Conservation (phyloP, 495 filamentous ascomycete species). For the Penicillium verhagenii region DNA sequence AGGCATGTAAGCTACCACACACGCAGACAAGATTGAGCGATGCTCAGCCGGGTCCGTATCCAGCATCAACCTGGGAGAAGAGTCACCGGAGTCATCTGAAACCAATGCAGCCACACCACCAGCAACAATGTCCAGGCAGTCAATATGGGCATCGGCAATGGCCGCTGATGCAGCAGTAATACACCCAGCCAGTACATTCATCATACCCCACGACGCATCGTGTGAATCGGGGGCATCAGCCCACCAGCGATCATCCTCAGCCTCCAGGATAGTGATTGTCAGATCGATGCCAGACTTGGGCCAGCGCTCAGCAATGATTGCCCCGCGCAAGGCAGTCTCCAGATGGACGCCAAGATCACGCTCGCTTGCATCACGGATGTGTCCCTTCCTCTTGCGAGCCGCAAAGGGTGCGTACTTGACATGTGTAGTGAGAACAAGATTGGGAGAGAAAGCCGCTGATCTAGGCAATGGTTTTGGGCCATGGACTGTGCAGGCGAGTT, state of each 20-base stretch:
- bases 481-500: slow-evolving; percentile 88
- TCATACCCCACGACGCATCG: slow-evolving; percentile 67
- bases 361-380: slow-evolving; percentile 82
- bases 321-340: slow-evolving; percentile 83
- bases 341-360: slow-evolving; percentile 88
- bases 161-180: slow-evolving; percentile 96
- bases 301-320: slow-evolving; percentile 89
- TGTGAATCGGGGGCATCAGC: slow-evolving; percentile 49
- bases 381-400: slow-evolving; percentile 74
- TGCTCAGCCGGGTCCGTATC: slow-evolving; percentile 86
- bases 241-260: slow-evolving; percentile 72
- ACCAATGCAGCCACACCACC: slow-evolving; percentile 88
- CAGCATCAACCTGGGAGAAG: slow-evolving; percentile 59
- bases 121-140: slow-evolving; percentile 86
- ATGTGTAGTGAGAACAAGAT: slow-evolving; percentile 84
- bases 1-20: slow-evolving; percentile 88
- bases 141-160: slow-evolving; percentile 91
- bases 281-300: slow-evolving; percentile 95
- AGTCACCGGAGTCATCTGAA: slow-evolving; percentile 35
- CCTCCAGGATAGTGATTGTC: slow-evolving; percentile 88
- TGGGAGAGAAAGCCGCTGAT: slow-evolving; percentile 83
- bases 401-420: slow-evolving; percentile 98
- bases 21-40: slow-evolving; percentile 66
- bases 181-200: slow-evolving; percentile 88
- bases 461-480: slow-evolving; percentile 88